These are phyloP conservation scores for Saprolegnia diclina DNA, from an alignment of 352 stramenopile species.

Conservation along the genomic window DNA sequence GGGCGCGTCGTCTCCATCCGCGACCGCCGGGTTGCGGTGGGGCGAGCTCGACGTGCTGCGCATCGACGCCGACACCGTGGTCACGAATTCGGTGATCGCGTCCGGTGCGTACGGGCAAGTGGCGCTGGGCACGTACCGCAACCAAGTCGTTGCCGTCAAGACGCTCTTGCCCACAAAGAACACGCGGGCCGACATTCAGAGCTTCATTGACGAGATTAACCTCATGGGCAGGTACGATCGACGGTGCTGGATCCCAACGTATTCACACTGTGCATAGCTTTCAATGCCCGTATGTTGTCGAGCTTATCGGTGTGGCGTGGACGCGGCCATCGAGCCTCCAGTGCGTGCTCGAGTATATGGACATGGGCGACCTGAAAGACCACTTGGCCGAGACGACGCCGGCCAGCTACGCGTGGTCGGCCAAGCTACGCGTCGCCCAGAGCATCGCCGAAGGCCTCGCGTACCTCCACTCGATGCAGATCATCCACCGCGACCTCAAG, in stretches of 20 bases:
- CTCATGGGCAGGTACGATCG: slow-evolving; percentile 23
- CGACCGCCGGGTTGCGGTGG: too few relatives aligned
- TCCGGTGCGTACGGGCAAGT: slow-evolving; percentile 3
- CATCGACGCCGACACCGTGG: too few relatives aligned
- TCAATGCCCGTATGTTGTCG: slow-evolving; percentile 40
- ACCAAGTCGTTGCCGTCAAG: slow-evolving; percentile 13
- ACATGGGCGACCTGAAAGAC: slow-evolving; percentile 38
- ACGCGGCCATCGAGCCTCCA: slow-evolving; percentile 48
- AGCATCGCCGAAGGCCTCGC: slow-evolving; percentile 26
- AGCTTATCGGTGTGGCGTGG: slow-evolving; percentile 46
- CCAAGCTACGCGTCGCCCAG: neutral
- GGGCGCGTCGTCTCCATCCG: too few relatives aligned
- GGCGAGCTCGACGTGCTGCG: too few relatives aligned
- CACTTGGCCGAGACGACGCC: slow-evolving; percentile 27
- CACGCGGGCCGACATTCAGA: slow-evolving; percentile 36
- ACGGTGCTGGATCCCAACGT: too few relatives aligned
- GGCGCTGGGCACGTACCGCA: slow-evolving; percentile 1
- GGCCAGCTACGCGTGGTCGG: neutral
- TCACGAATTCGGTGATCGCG: neutral
- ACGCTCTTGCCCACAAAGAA: slow-evolving; percentile 21
- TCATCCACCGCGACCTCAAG: slow-evolving; percentile 27
- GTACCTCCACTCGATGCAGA: slow-evolving; percentile 25
- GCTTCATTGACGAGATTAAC: slow-evolving; percentile 52
- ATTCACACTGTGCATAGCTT: slow-evolving; percentile 30
- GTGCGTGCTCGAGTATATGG: slow-evolving; percentile 55